Conservation (phyloP, 106 monocot genomes). For the Vanilla planifolia region DNA sequence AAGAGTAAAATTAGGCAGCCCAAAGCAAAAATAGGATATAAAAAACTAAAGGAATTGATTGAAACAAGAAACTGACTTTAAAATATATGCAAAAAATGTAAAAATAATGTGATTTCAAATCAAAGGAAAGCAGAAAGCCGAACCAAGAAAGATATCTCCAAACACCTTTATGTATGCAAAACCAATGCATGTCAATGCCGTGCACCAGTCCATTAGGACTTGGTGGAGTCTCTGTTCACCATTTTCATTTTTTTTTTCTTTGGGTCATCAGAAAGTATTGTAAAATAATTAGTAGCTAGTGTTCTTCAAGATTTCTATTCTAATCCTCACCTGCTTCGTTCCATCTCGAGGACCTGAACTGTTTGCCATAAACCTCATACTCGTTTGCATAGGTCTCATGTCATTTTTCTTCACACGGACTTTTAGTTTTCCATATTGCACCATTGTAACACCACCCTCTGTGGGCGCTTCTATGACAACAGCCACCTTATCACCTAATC, state of each 20-base stretch:
- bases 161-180: neutral
- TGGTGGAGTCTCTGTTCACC: neutral
- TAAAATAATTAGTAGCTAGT: no score
- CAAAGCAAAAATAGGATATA: no score
- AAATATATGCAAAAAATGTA: no score
- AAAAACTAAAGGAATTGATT: no score
- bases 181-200: neutral
- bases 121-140: no score
- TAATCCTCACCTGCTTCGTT: constrained; percentile 26
- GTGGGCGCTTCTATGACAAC: constrained; percentile 46
- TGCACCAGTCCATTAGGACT: neutral
- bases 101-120: no score
- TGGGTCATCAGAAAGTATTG: no score
- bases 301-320: neutral
- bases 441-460: constrained; percentile 39
- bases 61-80: no score
- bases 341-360: constrained; percentile 4
- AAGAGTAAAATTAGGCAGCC: no score
- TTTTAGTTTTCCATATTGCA: constrained; percentile 80
- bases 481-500: constrained; percentile 61
- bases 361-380: constrained; percentile 6
- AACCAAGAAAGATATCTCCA: no score
- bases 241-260: neutral
- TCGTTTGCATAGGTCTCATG: constrained; percentile 23
- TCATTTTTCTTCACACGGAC: constrained; percentile 55